These are phyloP conservation scores for Agrocybe chaxingu DNA, from an alignment of 768 basidiomycete genomes.

Conservation along the genomic window DNA sequence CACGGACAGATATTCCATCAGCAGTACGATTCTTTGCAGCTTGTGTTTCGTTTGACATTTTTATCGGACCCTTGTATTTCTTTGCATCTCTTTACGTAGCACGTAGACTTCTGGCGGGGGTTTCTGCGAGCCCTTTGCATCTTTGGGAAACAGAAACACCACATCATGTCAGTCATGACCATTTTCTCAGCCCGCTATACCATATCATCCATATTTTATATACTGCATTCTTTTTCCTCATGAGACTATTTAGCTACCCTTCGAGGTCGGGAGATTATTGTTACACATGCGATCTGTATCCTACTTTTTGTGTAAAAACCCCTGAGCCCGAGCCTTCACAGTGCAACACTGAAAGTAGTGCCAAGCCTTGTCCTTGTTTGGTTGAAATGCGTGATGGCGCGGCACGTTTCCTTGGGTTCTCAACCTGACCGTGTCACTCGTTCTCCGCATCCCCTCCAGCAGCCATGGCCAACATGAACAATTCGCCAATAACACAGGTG, in stretches of 20 bases:
- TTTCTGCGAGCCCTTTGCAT: constrained; percentile 12
- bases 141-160: constrained; percentile 10
- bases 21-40: constrained; percentile 10
- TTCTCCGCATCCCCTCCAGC: constrained; percentile 3
- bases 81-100: constrained; percentile 12
- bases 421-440: constrained; percentile 6
- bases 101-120: constrained; percentile 9
- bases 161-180: constrained; percentile 3
- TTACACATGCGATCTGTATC: not conserved
- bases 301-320: not conserved
- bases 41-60: constrained; percentile 19
- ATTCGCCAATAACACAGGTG: constrained; percentile 57
- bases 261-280: not conserved
- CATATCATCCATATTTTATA: constrained; percentile 1
- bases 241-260: not conserved
- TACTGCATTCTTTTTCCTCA: not conserved
- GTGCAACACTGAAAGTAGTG: not conserved
- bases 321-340: too few relatives aligned
- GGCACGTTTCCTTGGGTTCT: constrained; percentile 14
- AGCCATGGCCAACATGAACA: constrained; percentile 37
- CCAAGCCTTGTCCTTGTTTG: constrained; percentile 21
- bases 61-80: constrained; percentile 18
- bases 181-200: not conserved
- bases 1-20: constrained; percentile 14
- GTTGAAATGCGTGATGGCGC: constrained; percentile 16